Percentiles rank a stretch among this genome's conserved stretches.
Conservation (phyloP, 495 filamentous ascomycete species). For the Aspergillus cavernicola region DNA sequence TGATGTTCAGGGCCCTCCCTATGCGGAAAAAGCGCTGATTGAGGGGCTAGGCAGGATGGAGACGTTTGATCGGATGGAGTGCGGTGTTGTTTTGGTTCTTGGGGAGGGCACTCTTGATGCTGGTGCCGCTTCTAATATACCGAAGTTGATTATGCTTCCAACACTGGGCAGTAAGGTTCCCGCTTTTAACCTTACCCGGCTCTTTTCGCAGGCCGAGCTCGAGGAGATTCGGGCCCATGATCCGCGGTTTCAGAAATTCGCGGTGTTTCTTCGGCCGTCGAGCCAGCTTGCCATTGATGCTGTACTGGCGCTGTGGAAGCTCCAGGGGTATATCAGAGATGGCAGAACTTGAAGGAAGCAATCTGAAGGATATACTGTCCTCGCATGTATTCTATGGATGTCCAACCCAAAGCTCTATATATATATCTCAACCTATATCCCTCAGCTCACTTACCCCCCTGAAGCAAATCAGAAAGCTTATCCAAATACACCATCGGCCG, state of each 20-base stretch:
- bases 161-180: slow-evolving; percentile 35
- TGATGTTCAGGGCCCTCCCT: slow-evolving; percentile 19
- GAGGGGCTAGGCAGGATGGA: slow-evolving; percentile 23
- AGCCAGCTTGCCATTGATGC: slow-evolving; percentile 39
- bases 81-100: slow-evolving; percentile 30
- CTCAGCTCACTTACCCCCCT: slow-evolving; percentile 16
- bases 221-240: slow-evolving; percentile 23
- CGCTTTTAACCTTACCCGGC: slow-evolving; percentile 38
- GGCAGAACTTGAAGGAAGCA: too few species aligned
- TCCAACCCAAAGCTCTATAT: not conserved
- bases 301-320: slow-evolving; percentile 61
- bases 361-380: too few species aligned
- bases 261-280: slow-evolving; percentile 36
- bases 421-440: not conserved
- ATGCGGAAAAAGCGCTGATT: slow-evolving; percentile 26
- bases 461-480: slow-evolving; percentile 71
- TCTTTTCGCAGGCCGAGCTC: slow-evolving; percentile 36
- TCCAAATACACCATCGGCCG: slow-evolving; percentile 79
- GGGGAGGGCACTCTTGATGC: slow-evolving; percentile 10
- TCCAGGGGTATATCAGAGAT: slow-evolving; percentile 54
- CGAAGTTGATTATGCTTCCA: slow-evolving; percentile 27
- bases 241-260: slow-evolving; percentile 23
- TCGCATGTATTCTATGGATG: slow-evolving; percentile 2
- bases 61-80: slow-evolving; percentile 26
- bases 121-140: slow-evolving; percentile 4